These are phyloP conservation scores for Cydonia oblonga DNA, from an alignment of 331 rosid species.

Conservation along the genomic window DNA sequence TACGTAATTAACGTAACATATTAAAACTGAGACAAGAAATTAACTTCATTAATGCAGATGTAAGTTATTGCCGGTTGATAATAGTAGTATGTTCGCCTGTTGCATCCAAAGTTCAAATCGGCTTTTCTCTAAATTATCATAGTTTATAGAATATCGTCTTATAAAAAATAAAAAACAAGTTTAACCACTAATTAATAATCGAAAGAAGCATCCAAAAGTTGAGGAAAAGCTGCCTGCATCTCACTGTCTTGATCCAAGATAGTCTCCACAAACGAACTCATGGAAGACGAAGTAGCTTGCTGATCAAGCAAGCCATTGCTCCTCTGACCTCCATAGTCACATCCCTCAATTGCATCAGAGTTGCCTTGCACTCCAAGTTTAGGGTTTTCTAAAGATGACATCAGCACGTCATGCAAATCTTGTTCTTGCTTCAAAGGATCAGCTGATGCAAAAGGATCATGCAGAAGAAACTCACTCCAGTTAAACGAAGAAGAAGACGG, in stretches of 20 bases:
- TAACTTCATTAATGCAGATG: background rate
- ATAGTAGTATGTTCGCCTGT: too few species aligned
- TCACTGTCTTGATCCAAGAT: conserved; percentile 69
- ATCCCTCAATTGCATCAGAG: conserved; percentile 1
- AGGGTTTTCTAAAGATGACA: background rate
- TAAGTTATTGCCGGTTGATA: background rate
- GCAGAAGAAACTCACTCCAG: conserved; percentile 49
- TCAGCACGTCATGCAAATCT: conserved; percentile 11
- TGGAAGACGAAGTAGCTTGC: conserved; percentile 29
- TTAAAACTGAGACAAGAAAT: background rate
- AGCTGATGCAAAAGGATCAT: conserved; percentile 27
- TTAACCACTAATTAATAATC: conserved; percentile 25
- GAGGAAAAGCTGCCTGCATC: conserved; percentile 60
- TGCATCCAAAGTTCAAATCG: too few species aligned
- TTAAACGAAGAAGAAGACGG: conserved; percentile 30
- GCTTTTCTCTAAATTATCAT: too few species aligned
- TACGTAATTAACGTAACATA: background rate
- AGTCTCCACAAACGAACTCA: conserved; percentile 55
- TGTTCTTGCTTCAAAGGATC: conserved; percentile 25
- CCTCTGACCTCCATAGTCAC: conserved; percentile 12
- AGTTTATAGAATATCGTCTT: background rate
- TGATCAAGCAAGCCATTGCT: conserved; percentile 8
- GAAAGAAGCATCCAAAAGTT: conserved; percentile 52
- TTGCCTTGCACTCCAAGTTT: conserved; percentile 6
- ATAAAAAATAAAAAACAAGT: background rate